phyloP scores from a whole-genome alignment of 2,329 filamentous ascomycete species.

The Penicillium sp. region DNA sequence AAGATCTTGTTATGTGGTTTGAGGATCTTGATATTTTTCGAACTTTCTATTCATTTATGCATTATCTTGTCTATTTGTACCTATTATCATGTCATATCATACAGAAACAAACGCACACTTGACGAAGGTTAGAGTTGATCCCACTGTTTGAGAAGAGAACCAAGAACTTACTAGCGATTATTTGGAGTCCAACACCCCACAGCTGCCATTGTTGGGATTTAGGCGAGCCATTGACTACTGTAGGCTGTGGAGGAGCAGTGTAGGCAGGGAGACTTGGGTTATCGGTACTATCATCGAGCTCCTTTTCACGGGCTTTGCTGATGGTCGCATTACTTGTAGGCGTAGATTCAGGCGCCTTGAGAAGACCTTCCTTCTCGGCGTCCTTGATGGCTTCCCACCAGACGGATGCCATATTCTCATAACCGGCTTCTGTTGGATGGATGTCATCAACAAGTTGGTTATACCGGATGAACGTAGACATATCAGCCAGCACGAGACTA shows the following conservation, averaged over 20 bases:
- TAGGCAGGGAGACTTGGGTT: constrained; percentile 11
- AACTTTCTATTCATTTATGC: neutral
- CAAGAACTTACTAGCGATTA: neutral
- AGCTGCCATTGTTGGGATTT: neutral
- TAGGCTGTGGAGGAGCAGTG: constrained; percentile 7
- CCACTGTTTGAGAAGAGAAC: neutral
- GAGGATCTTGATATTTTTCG: no score
- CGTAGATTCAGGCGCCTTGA: neutral
- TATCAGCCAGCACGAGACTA: constrained; percentile 29
- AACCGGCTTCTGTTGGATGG: constrained; percentile 27
- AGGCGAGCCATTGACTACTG: neutral
- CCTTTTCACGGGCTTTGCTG: constrained; percentile 1
- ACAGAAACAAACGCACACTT: neutral
- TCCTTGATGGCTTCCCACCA: constrained; percentile 29
- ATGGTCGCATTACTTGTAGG: neutral
- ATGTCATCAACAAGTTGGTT: constrained; percentile 23
- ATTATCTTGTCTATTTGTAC: neutral
- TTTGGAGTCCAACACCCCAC: neutral
- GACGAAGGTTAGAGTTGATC: neutral
- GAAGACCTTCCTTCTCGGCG: constrained; percentile 15
- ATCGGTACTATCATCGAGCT: constrained; percentile 9
- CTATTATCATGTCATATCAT: neutral
- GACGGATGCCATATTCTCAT: constrained; percentile 29
- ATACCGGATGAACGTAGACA: constrained; percentile 21
- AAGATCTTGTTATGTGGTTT: no score